Evolutionary conservation across 2,329 filamentous ascomycete genomes (phyloP), one percentile per base, ranked within the genome.

Genomic region (Tolypocladium cylindrosporum): DNA sequence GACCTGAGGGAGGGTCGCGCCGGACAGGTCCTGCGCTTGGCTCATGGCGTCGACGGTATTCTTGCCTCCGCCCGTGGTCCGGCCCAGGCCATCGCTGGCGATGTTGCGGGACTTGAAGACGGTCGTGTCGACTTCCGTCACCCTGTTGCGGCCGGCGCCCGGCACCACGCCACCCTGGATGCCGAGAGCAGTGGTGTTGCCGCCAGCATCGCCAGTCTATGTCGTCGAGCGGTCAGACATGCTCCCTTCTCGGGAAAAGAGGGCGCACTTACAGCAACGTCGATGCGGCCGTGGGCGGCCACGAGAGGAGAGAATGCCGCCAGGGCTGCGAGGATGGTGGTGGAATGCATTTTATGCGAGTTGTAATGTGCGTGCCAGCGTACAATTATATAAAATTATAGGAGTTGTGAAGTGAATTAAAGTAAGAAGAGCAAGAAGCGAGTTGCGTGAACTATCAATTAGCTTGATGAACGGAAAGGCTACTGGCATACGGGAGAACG

Each of bases 111-210:
- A 65, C 24, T 61, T 58, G 69, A 78, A 78, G 61, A 78, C 70
- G 42, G 75, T 78, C 37, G 76, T 77, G 64, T 78, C 76, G 40
- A 73, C 64, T 62, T 78, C 75, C 1, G 75, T 77, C 60, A 67
- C 63, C 40, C 62, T 64, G 69, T 77, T 77, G 31, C 63, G 63
- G 24, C 75, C 75, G 0, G 73, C 59, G 9, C 71, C 70, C 8
- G 76, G 74, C 19, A 78, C 71, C 57, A 75, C 62, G 41, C 60
- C 71, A 40, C 72, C 72, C 61, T 67, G 64, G 56, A 75, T 75
- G 41, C 69, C 72, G 31, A 75, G 65, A 37, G 70, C 72, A 40
- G 72, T 75, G 34, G 67, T 67, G 62, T 75, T 75, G 58, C 73
- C 73, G 48, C 71, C 73, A 5, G 64, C 62, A 59, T 74, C 67